Evolutionary conservation across 345 rosid species (phyloP).

Genomic region (Zanthoxylum bungeanum): DNA sequence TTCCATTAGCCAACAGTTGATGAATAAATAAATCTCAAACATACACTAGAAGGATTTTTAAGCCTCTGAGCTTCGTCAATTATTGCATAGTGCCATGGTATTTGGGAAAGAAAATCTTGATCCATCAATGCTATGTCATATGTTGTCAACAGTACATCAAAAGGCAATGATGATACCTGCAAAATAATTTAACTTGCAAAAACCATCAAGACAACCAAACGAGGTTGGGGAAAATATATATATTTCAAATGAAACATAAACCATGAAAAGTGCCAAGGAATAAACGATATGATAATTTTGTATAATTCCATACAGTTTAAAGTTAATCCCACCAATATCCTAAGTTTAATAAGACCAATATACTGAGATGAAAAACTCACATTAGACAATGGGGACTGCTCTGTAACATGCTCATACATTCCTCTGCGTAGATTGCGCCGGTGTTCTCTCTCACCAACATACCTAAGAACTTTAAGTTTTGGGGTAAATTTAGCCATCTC

Average conservation of each 20-base stretch:
- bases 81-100: slow-evolving; percentile 73
- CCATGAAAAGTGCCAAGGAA: neutral
- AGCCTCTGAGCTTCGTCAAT: slow-evolving; percentile 95
- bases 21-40: slow-evolving; percentile 18
- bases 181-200: slow-evolving; percentile 17
- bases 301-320: neutral
- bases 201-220: neutral
- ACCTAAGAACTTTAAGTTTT: slow-evolving; percentile 53
- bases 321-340: neutral
- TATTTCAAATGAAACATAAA: neutral
- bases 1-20: neutral
- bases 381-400: slow-evolving; percentile 26
- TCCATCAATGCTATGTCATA: slow-evolving; percentile 74
- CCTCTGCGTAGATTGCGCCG: slow-evolving; percentile 50
- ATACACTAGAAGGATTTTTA: slow-evolving; percentile 85
- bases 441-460: slow-evolving; percentile 74
- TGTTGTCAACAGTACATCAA: slow-evolving; percentile 80
- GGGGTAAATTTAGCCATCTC: slow-evolving; percentile 74
- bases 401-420: slow-evolving; percentile 41
- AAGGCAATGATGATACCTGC: slow-evolving; percentile 55
- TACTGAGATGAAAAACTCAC: slow-evolving; percentile 38
- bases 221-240: neutral
- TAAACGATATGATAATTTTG: neutral
- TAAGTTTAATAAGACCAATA: slow-evolving; percentile 4
- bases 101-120: slow-evolving; percentile 79